Percentiles rank a stretch among this genome's conserved stretches.
Evolutionary conservation across 192 early-diverging fungal species (phyloP).

Genomic region (Diversispora epigaea): DNA sequence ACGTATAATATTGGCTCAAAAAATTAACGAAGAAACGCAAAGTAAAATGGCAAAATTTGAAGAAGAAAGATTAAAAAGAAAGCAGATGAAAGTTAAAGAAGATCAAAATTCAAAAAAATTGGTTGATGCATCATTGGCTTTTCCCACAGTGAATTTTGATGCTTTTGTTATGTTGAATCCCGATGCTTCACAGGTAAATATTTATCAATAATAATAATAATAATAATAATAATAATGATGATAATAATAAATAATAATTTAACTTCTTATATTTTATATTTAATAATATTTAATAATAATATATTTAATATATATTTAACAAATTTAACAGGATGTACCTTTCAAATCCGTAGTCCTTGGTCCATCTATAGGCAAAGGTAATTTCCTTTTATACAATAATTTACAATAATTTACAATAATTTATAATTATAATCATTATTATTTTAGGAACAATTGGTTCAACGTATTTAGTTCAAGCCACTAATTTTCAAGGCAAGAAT

Average conservation of each 20-base stretch:
- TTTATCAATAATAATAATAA: background rate
- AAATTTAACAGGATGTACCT: background rate
- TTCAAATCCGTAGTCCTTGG: conserved; percentile 40
- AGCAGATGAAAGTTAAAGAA: conserved; percentile 40
- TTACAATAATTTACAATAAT: background rate
- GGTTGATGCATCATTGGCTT: conserved; percentile 21
- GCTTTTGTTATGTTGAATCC: conserved; percentile 41
- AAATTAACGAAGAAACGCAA: conserved; percentile 45
- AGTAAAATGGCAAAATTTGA: conserved; percentile 39
- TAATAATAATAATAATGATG: too few species aligned
- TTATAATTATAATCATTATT: background rate
- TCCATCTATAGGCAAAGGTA: conserved; percentile 38
- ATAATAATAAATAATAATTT: background rate
- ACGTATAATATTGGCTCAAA: conserved; percentile 36
- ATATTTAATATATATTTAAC: background rate
- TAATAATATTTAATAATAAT: background rate
- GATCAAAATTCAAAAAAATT: conserved; percentile 27
- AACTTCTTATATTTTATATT: background rate
- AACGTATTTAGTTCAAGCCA: conserved; percentile 41
- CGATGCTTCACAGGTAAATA: conserved; percentile 40
- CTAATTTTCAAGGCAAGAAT: conserved; percentile 42
- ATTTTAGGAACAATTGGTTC: conserved; percentile 38
- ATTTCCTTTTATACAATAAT: background rate
- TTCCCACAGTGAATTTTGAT: conserved; percentile 42
- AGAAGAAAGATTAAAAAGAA: conserved; percentile 47